Evolutionary conservation across 768 basidiomycete species (phyloP).

Genomic region (Termitomyces sp.): DNA sequence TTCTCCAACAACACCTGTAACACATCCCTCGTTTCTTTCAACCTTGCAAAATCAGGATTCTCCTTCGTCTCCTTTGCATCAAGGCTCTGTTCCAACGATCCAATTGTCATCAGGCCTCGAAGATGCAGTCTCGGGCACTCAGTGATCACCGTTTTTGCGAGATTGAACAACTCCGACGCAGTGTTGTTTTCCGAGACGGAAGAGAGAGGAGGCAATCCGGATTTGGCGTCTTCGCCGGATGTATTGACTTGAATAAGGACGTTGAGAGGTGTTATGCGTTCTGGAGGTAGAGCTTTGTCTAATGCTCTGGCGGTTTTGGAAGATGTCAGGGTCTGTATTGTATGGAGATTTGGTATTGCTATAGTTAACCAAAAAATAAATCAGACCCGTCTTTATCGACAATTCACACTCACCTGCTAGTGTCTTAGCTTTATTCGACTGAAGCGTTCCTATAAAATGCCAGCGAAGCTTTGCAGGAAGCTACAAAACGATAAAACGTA

Average conservation of each 20-base stretch:
- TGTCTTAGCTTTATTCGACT: conserved; percentile 91
- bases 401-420: conserved; percentile 56
- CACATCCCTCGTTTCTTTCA: conserved; percentile 58
- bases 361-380: not conserved
- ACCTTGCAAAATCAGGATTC: conserved; percentile 67
- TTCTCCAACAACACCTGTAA: conserved; percentile 41
- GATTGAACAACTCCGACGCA: conserved; percentile 48
- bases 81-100: conserved; percentile 70
- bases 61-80: conserved; percentile 36
- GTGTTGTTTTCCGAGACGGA: conserved; percentile 21
- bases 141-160: conserved; percentile 66
- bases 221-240: conserved; percentile 87
- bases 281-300: conserved; percentile 58
- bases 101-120: conserved; percentile 96
- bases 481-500: conserved; percentile 32
- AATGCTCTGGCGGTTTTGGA: conserved; percentile 75
- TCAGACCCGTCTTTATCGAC: not conserved
- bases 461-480: conserved; percentile 86
- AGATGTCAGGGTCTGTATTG: conserved; percentile 83
- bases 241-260: conserved; percentile 94
- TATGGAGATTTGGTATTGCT: conserved; percentile 87
- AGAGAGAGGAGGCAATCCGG: conserved; percentile 66
- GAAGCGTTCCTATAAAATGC: conserved; percentile 95
- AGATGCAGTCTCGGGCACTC: conserved; percentile 72
- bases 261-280: conserved; percentile 59